phyloP scores from a whole-genome alignment of 2,329 filamentous ascomycete species.

The Verticillium tricorpus region DNA sequence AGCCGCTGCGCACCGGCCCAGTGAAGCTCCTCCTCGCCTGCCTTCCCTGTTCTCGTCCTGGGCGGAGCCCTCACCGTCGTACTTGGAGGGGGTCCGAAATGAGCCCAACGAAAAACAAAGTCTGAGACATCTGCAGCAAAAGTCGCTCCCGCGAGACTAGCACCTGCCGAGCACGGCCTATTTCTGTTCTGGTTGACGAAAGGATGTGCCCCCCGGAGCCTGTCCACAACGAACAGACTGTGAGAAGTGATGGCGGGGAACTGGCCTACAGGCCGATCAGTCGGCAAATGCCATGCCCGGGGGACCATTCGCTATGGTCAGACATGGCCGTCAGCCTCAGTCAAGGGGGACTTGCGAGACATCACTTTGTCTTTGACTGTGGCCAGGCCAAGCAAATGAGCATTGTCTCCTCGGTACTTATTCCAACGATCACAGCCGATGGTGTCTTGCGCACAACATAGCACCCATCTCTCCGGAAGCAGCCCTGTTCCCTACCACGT shows the following conservation, averaged over 20 bases:
- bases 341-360: not conserved
- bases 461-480: not conserved
- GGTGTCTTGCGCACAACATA: not conserved
- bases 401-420: not conserved
- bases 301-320: not conserved
- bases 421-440: not conserved
- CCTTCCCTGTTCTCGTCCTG: not conserved
- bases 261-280: not conserved
- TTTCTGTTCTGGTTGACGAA: not conserved
- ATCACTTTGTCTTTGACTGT: not conserved
- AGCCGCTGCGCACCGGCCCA: not conserved
- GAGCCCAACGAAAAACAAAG: not conserved
- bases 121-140: not conserved
- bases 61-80: not conserved
- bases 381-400: not conserved
- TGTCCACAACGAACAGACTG: not conserved
- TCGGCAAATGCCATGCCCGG: not conserved
- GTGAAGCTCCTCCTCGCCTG: not conserved
- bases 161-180: not conserved
- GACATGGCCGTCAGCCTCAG: not conserved
- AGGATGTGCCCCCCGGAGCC: not conserved
- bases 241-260: not conserved
- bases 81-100: not conserved
- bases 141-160: not conserved
- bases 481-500: conserved; percentile 10